Conservation (phyloP, 2,329 filamentous ascomycete genomes). For the Lasiodiplodia gonubiensis region DNA sequence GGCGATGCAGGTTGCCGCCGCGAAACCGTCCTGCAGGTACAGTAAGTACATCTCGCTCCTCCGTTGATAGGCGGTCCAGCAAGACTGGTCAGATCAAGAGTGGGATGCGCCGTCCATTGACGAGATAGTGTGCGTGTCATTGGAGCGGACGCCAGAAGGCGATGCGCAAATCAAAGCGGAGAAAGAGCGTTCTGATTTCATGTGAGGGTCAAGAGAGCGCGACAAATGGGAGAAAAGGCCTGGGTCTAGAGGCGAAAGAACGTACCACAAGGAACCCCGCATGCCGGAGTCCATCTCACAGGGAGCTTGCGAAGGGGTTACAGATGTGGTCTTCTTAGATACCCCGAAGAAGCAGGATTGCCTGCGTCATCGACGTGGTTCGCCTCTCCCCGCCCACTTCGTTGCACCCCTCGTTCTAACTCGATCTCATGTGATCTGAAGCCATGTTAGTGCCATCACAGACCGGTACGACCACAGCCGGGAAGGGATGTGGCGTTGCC, state of each 20-base stretch:
- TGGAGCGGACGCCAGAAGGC: neutral
- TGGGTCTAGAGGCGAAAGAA: neutral
- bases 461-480: neutral
- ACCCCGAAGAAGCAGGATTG: neutral
- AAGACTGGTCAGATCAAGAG: conserved; percentile 5
- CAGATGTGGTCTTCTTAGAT: conserved; percentile 5
- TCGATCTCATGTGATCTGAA: neutral
- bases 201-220: conserved; percentile 2
- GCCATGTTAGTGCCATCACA: neutral
- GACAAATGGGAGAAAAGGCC: neutral
- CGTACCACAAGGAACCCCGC: neutral
- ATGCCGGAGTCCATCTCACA: neutral
- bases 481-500: neutral
- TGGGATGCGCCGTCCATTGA: neutral
- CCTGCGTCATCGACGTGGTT: neutral
- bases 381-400: conserved; percentile 1
- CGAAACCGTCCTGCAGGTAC: conserved; percentile 12
- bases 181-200: neutral
- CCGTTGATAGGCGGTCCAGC: neutral
- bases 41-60: neutral
- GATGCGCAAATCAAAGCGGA: conserved; percentile 11
- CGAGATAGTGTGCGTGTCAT: neutral
- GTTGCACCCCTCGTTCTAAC: neutral
- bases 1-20: neutral
- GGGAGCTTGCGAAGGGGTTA: neutral